Evolutionary conservation across 116 monocot species (phyloP), one percentile per base, ranked within the genome.

Genomic region (Cymodocea nodosa): DNA sequence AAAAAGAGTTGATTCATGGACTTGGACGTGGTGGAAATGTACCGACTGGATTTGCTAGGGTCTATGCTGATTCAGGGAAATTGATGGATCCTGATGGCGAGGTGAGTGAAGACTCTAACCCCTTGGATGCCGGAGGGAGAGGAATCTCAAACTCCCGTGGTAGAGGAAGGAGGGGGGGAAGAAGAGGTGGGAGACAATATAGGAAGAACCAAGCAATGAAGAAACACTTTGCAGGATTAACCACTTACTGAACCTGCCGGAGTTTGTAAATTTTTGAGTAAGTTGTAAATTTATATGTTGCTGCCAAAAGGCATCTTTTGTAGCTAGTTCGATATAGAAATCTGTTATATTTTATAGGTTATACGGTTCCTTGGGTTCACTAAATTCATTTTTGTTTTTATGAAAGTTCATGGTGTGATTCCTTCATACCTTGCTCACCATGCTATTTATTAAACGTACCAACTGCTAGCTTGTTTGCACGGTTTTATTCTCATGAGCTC

Each of bases 131-230:
- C 9, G 49, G 62, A 25, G 71, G 65, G 37, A 64, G 64, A n/a
- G 73, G 56, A 17, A 65, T 11, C 36, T 50, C 69, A 30, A 76
- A 53, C 58, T 40, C 23, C 51, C 48, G 76, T 19, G 49, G 76
- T 35, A 51, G 76, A 48, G 64, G 76, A n/a, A 30, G 76, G 19
- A 51, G 76, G 25, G 64, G 76, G 12, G 49, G 69, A 24, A 66
- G 78, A 15, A 70, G 80, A 13, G 53, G 79, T 0, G 23, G 62
- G 19, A 69, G 75, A 30, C 61, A 85, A 62, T 55, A 82, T 55
- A 79, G 90, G 68, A 97, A 88, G 64, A 89, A 98, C 74, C 76
- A 81, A 67, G 98, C 98, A 13, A 82, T 86, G 85, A 91, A 82
- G 73, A 98, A 98, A 58, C 92, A 89, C 58, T 89, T 98, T 66